Conservation (phyloP, 2,329 filamentous ascomycete species). For the Xylaria sp. region DNA sequence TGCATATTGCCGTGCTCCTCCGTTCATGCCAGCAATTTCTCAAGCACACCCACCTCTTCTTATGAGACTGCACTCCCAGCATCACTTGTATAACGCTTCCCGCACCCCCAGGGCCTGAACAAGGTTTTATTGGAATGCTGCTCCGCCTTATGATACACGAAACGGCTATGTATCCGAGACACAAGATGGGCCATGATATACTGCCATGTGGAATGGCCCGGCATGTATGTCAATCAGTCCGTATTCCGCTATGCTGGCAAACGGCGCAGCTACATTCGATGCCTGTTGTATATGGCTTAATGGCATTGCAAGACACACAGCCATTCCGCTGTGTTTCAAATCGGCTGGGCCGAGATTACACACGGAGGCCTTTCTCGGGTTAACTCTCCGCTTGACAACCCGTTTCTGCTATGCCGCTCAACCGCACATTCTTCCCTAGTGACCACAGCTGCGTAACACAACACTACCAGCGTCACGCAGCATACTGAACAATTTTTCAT, state of each 20-base stretch:
- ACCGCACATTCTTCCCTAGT: constrained; percentile 22
- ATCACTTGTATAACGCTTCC: neutral
- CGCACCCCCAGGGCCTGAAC: neutral
- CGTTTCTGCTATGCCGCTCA: constrained; percentile 19
- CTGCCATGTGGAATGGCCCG: constrained; percentile 13
- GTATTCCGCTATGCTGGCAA: neutral
- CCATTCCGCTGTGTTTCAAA: constrained; percentile 20
- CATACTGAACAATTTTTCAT: constrained; percentile 8
- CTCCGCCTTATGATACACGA: neutral
- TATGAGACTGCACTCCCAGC: neutral
- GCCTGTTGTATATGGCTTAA: neutral
- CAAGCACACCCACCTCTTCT: neutral
- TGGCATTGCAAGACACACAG: constrained; percentile 13
- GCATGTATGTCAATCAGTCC: neutral
- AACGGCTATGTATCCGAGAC: constrained; percentile 9
- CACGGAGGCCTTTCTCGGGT: constrained; percentile 12
- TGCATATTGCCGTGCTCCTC: neutral
- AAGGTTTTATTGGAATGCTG: constrained; percentile 1
- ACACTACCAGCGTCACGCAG: constrained; percentile 20
- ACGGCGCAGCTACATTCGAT: neutral
- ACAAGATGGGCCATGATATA: constrained; percentile 3
- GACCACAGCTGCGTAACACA: constrained; percentile 9
- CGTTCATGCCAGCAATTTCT: neutral
- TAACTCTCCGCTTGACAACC: constrained; percentile 13
- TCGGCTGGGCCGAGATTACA: constrained; percentile 9